Evolutionary conservation across 176 grass and related monocot genomes (phyloP).

Genomic region (Eragrostis nindensis): DNA sequence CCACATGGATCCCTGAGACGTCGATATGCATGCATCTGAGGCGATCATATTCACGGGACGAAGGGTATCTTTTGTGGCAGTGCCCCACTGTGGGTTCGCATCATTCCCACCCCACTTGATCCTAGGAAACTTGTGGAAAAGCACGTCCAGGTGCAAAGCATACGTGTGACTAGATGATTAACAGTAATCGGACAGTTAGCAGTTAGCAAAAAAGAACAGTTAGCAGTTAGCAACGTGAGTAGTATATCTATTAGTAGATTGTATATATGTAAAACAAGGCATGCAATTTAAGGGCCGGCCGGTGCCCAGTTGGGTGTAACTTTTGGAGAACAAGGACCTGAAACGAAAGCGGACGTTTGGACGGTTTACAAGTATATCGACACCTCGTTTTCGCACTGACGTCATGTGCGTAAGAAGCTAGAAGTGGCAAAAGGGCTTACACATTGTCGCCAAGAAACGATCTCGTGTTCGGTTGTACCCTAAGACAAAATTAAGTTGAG

Average conservation of each 20-base stretch:
- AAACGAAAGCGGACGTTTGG: slow-evolving; percentile 30
- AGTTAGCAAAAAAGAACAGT: too few relatives aligned
- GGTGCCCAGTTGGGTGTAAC: not conserved
- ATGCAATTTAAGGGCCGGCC: not conserved
- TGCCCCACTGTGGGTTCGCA: too few relatives aligned
- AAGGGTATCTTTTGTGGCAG: not conserved
- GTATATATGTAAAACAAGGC: too few relatives aligned
- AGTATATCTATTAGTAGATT: not conserved
- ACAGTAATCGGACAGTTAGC: not conserved
- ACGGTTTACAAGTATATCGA: not conserved
- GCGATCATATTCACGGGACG: slow-evolving; percentile 24
- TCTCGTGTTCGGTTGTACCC: not conserved
- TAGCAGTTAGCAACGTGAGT: not conserved
- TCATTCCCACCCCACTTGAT: slow-evolving; percentile 30
- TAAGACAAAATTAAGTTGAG: not conserved
- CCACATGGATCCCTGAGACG: not conserved
- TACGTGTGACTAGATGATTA: not conserved
- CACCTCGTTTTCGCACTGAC: not conserved
- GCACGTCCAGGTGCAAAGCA: slow-evolving; percentile 6
- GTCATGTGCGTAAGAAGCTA: not conserved
- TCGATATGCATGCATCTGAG: not conserved
- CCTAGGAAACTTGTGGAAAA: slow-evolving; percentile 1
- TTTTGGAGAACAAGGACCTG: slow-evolving; percentile 30
- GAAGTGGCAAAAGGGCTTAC: not conserved
- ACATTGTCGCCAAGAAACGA: not conserved